These are phyloP conservation scores for Vanrija sp. DNA, from an alignment of 1,284 basidiomycete species.

Conservation along the genomic window DNA sequence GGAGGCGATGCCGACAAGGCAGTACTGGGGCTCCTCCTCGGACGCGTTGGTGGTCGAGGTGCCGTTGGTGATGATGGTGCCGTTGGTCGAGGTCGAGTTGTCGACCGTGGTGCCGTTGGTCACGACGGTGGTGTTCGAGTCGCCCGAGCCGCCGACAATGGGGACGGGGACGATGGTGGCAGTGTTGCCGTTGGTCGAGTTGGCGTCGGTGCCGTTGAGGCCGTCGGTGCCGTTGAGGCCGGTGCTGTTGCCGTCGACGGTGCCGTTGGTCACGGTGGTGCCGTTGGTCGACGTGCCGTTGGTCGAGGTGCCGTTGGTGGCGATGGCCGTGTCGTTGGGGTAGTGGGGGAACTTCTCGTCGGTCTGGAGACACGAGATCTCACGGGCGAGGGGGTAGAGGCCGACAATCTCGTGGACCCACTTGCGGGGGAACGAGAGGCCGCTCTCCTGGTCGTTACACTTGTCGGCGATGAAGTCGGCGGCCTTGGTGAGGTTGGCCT, in stretches of 20 bases:
- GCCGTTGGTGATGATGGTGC: conserved; percentile 12
- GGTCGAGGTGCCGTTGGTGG: conserved; percentile 12
- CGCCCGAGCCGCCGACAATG: not conserved
- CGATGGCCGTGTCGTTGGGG: conserved; percentile 10
- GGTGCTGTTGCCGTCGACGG: conserved; percentile 18
- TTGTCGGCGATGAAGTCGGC: conserved; percentile 23
- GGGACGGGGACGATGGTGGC: not conserved
- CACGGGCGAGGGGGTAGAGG: conserved; percentile 40
- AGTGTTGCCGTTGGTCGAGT: not conserved
- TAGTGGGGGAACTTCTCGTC: not conserved
- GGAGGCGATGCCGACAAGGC: conserved; percentile 35
- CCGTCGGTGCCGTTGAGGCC: conserved; percentile 5
- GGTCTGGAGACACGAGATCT: conserved; percentile 44
- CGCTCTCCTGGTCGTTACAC: conserved; percentile 26
- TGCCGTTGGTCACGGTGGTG: conserved; percentile 36
- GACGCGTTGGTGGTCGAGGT: conserved; percentile 30
- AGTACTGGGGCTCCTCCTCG: conserved; percentile 33
- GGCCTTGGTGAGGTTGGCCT: conserved; percentile 31
- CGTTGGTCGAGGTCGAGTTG: conserved; percentile 13
- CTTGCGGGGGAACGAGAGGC: conserved; percentile 14
- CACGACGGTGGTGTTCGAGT: conserved; percentile 23
- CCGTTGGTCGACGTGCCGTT: conserved; percentile 25
- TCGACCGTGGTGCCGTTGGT: conserved; percentile 12
- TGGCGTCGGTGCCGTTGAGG: too few relatives aligned
- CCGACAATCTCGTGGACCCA: conserved; percentile 20